Evolutionary conservation across 73 alveolate genomes (phyloP).

Genomic region (Urostyla sp.): DNA sequence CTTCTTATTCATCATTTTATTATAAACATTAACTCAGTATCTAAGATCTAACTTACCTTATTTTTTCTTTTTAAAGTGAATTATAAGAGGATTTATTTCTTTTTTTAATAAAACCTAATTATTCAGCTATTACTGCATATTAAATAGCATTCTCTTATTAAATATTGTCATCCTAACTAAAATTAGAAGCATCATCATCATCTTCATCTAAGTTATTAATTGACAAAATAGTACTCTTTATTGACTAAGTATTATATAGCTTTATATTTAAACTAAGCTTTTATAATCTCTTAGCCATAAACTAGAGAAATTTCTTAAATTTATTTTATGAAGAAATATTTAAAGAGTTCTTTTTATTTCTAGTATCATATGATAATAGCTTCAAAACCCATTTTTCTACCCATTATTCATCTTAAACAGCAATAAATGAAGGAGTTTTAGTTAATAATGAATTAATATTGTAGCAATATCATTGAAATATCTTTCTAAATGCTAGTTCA

Average conservation of each 20-base stretch:
- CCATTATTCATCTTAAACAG: conserved; percentile 33
- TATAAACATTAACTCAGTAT: neutral
- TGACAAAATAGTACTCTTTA: neutral
- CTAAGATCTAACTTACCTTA: neutral
- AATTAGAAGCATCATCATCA: neutral
- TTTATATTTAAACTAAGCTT: neutral
- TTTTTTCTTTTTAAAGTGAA: neutral
- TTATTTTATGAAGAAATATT: neutral
- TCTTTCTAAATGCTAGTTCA: conserved; percentile 36
- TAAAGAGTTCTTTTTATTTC: neutral
- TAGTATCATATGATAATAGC: conserved; percentile 1
- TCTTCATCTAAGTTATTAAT: neutral
- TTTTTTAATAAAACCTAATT: conserved; percentile 27
- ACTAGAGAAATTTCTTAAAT: neutral
- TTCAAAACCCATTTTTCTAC: conserved; percentile 15
- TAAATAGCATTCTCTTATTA: neutral
- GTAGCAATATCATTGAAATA: conserved; percentile 24
- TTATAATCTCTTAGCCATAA: neutral
- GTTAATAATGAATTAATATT: neutral
- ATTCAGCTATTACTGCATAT: conserved; percentile 9
- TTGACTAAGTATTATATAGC: too few species aligned
- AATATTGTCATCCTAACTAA: neutral
- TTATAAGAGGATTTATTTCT: neutral
- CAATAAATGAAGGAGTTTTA: conserved; percentile 1
- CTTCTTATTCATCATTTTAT: neutral